phyloP scores from a whole-genome alignment of 2,329 filamentous ascomycete species.

The Ceratocystis cacaofunesta region DNA sequence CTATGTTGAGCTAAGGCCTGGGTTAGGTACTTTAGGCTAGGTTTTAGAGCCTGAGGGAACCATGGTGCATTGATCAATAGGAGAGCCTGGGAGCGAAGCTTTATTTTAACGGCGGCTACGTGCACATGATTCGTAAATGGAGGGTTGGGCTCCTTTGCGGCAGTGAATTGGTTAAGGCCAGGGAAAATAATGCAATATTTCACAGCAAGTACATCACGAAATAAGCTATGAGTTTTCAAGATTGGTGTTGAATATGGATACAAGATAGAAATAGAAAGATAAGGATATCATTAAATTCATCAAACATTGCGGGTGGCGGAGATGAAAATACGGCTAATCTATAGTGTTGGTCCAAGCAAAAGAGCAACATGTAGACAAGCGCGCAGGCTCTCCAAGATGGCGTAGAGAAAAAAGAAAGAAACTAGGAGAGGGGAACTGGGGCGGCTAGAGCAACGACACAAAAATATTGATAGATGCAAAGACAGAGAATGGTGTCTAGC shows the following conservation, averaged over 20 bases:
- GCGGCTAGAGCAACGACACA: neutral
- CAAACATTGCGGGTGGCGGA: no score
- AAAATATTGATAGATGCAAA: neutral
- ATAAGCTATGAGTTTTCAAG: no score
- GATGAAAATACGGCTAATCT: no score
- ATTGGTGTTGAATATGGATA: no score
- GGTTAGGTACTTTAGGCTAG: neutral
- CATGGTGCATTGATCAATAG: neutral
- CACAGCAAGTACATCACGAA: no score
- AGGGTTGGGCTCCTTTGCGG: no score
- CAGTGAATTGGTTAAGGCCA: no score
- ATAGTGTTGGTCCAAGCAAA: no score
- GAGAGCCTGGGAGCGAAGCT: neutral
- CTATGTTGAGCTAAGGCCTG: no score
- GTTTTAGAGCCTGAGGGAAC: neutral
- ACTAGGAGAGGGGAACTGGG: neutral
- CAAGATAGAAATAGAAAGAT: no score
- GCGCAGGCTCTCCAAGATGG: neutral
- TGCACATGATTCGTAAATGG: neutral
- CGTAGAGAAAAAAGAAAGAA: neutral
- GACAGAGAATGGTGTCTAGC: slow-evolving; percentile 17
- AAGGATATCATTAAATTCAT: no score
- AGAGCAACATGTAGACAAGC: neutral
- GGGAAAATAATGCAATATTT: no score
- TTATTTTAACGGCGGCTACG: neutral